Evolutionary conservation across 164 flowering plant genomes (phyloP).

Genomic region (grape (Vitis vinifera)): DNA sequence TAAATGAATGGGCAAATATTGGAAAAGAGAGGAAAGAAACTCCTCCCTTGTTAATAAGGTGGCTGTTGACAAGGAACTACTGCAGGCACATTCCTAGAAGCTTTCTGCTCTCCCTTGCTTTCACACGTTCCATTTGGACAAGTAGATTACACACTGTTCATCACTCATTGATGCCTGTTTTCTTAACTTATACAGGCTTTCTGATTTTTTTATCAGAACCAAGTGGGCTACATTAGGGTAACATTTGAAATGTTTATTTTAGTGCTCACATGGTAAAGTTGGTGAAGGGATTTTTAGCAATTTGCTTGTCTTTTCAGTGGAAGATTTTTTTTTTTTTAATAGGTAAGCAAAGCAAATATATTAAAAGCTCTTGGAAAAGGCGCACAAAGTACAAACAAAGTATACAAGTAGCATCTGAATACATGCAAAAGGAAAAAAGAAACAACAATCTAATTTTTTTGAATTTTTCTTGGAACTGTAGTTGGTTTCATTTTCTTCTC

Average conservation of each 20-base stretch:
- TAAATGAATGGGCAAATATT: conserved; percentile 20
- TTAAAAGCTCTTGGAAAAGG: too few species aligned
- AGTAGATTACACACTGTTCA: too few species aligned
- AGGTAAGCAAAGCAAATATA: too few species aligned
- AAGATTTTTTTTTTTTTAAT: too few species aligned
- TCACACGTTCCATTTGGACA: background rate
- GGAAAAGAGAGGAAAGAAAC: conserved; percentile 36
- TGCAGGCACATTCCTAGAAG: conserved; percentile 48
- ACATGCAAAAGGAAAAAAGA: too few species aligned
- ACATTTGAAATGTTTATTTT: background rate
- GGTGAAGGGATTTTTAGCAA: too few species aligned
- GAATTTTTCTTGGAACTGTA: too few species aligned
- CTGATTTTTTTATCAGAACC: conserved; percentile 86
- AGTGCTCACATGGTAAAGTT: too few species aligned
- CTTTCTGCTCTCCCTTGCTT: background rate
- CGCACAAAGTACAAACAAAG: too few species aligned
- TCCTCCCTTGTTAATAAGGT: conserved; percentile 27
- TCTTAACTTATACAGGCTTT: conserved; percentile 69
- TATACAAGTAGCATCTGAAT: too few species aligned
- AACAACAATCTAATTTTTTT: too few species aligned
- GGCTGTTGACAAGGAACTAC: conserved; percentile 61
- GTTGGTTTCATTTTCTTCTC: too few species aligned
- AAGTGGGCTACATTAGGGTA: conserved; percentile 86
- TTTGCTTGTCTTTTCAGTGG: conserved; percentile 37
- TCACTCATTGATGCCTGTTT: background rate